Evolutionary conservation across 768 basidiomycete genomes (phyloP), one percentile per base, ranked within the genome.

Genomic region (Xerocomus potaroensis): DNA sequence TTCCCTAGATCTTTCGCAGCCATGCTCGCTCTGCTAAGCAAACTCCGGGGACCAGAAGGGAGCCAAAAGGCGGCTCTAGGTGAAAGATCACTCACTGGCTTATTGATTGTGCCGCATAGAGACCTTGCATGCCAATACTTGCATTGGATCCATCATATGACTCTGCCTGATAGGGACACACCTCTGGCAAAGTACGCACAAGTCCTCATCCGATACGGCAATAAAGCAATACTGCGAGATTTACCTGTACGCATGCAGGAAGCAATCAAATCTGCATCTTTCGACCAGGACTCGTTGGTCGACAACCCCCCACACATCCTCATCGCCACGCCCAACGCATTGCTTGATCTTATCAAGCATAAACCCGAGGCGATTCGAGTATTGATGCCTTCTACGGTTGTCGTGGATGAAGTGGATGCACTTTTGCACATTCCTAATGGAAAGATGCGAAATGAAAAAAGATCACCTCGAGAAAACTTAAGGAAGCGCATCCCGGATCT

Each of bases 361-460:
- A 73, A 79, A 37, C 55, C 71, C 1, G 56, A 66, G 16, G 72
- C 67, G 12, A 61, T 87, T 16, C 70, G 72, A 43, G 50, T 85
- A 39, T 55, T 62, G 6, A 65, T 63, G 40, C 64, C 86, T 42
- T 75, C 75, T 12, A 76, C 74, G 2, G 73, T 90, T 38, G 80
- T 81, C 29, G 79, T 89, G 45, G 87, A 90, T 53, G 87, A 90
- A 60, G 82, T 79, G 38, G 88, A 90, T 57, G 84, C 81, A 61
- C 68, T 89, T 32, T 69, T 91, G 44, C 78, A 77, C 48, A 65
- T 74, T 5, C 76, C 82, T 16, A 34, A 4, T 8, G 40, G 62
- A 59, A 48, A 72, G 68, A 48, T 64, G 64, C 35, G 69, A 59
- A 72, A 64, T 41, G 60, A 56, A 41, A 61, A 63, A 47, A 74